These are phyloP conservation scores for Neoboletus subvelutipes DNA, from an alignment of 768 basidiomycete species.

Conservation along the genomic window DNA sequence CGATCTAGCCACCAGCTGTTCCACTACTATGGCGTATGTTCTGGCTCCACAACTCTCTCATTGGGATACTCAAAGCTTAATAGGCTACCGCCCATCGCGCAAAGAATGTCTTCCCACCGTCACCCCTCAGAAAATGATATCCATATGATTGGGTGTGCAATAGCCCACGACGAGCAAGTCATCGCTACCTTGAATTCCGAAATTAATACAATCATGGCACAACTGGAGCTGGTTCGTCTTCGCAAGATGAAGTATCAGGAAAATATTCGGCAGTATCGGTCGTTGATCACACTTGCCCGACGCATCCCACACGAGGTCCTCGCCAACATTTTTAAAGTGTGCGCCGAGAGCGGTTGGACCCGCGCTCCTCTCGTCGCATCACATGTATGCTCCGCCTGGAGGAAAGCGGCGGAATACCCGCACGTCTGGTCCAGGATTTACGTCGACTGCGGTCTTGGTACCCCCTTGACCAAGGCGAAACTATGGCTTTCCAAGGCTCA, in stretches of 20 bases:
- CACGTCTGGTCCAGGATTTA: constrained; percentile 58
- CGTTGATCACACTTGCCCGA: constrained; percentile 54
- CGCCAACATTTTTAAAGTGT: constrained; percentile 51
- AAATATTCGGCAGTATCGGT: constrained; percentile 44
- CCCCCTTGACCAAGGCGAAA: constrained; percentile 42
- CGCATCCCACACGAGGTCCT: constrained; percentile 56
- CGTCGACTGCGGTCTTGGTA: constrained; percentile 45
- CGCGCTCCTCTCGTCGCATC: constrained; percentile 54
- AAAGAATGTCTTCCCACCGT: constrained; percentile 18
- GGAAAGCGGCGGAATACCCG: constrained; percentile 50
- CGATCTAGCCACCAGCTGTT: not conserved
- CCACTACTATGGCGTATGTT: constrained; percentile 12
- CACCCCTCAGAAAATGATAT: constrained; percentile 24
- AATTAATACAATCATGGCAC: constrained; percentile 40
- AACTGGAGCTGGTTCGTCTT: constrained; percentile 43
- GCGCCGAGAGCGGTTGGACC: constrained; percentile 50
- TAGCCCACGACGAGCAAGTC: constrained; percentile 40
- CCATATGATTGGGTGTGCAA: constrained; percentile 17
- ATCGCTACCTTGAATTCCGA: constrained; percentile 42
- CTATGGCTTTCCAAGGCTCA: constrained; percentile 53
- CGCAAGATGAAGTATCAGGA: constrained; percentile 42
- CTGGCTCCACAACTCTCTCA: not conserved
- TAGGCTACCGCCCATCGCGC: constrained; percentile 12
- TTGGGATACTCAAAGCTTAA: not conserved
- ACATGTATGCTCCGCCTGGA: constrained; percentile 61